Evolutionary conservation across 306 rosid species (phyloP).

Genomic region (Acacia acuminata): DNA sequence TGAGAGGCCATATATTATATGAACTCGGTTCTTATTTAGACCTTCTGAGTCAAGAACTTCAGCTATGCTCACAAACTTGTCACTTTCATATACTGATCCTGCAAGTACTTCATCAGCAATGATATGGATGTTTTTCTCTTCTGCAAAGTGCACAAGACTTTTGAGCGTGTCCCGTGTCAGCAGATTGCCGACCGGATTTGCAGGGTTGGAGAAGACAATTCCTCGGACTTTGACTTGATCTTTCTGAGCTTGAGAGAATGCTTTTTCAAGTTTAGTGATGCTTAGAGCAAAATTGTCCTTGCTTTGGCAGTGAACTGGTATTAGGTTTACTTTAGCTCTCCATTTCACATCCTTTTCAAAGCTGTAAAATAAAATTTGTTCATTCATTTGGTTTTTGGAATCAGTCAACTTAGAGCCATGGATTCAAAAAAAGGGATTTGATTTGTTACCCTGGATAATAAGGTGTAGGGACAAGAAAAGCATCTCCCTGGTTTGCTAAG

Average conservation of each 20-base stretch:
- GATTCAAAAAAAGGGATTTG: background rate
- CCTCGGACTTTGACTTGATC: slow-evolving; percentile 73
- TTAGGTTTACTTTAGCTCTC: slow-evolving; percentile 80
- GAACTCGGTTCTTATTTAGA: slow-evolving; percentile 70
- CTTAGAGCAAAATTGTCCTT: slow-evolving; percentile 68
- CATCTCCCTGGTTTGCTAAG: slow-evolving; percentile 86
- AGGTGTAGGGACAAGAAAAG: slow-evolving; percentile 92
- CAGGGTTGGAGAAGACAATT: slow-evolving; percentile 78
- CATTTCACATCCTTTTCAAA: slow-evolving; percentile 83
- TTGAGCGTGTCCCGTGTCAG: slow-evolving; percentile 58
- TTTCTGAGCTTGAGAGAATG: slow-evolving; percentile 72
- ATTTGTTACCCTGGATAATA: slow-evolving; percentile 80
- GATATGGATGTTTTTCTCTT: slow-evolving; percentile 83
- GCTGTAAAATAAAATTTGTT: slow-evolving; percentile 47
- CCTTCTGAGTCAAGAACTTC: slow-evolving; percentile 70
- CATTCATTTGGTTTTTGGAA: slow-evolving; percentile 13
- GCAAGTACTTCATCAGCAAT: slow-evolving; percentile 89
- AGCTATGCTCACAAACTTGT: slow-evolving; percentile 80
- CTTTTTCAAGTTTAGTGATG: slow-evolving; percentile 77
- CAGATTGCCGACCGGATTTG: slow-evolving; percentile 86
- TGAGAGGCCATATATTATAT: slow-evolving; percentile 80
- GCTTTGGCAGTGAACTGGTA: slow-evolving; percentile 90
- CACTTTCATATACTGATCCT: slow-evolving; percentile 76
- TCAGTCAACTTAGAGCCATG: background rate
- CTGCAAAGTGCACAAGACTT: slow-evolving; percentile 72